These are phyloP conservation scores for Neurospora sp. DNA, from an alignment of 495 filamentous ascomycete species.

Conservation along the genomic window DNA sequence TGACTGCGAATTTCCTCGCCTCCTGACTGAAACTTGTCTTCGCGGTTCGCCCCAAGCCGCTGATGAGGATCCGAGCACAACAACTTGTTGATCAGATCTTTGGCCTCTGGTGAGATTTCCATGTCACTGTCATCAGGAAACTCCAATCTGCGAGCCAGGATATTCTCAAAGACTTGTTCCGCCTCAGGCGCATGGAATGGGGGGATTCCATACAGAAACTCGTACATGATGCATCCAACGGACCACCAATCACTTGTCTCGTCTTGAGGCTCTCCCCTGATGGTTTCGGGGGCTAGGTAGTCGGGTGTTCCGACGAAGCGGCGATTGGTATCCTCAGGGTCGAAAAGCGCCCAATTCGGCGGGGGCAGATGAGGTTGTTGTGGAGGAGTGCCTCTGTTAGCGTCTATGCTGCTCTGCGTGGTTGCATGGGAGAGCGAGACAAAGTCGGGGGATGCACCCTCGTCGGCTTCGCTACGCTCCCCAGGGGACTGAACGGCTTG, in stretches of 20 bases:
- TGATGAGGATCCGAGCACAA: conserved; percentile 72
- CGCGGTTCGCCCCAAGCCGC: conserved; percentile 73
- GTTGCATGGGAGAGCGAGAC: conserved; percentile 53
- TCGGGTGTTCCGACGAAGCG: conserved; percentile 95
- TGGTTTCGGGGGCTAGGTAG: conserved; percentile 94
- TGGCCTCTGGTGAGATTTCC: conserved; percentile 69
- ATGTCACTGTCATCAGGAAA: conserved; percentile 68
- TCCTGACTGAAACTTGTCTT: conserved; percentile 67
- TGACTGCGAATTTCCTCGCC: conserved; percentile 85
- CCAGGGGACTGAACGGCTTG: conserved; percentile 48
- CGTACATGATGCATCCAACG: conserved; percentile 91
- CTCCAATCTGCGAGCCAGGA: conserved; percentile 74
- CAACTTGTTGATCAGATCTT: conserved; percentile 85
- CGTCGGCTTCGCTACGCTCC: conserved; percentile 39
- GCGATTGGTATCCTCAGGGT: conserved; percentile 86
- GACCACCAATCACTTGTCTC: conserved; percentile 99
- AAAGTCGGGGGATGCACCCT: conserved; percentile 60
- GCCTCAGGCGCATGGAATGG: conserved; percentile 88
- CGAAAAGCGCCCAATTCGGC: conserved; percentile 90
- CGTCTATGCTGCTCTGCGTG: conserved; percentile 38
- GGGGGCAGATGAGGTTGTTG: conserved; percentile 69
- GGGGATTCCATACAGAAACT: conserved; percentile 85
- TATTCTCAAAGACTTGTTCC: conserved; percentile 95
- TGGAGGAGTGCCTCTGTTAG: conserved; percentile 46
- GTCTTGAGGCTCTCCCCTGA: conserved; percentile 88